Base-by-base conservation (phyloP, 805 yeast species). In the Sugiyamaella smithiae region DNA sequence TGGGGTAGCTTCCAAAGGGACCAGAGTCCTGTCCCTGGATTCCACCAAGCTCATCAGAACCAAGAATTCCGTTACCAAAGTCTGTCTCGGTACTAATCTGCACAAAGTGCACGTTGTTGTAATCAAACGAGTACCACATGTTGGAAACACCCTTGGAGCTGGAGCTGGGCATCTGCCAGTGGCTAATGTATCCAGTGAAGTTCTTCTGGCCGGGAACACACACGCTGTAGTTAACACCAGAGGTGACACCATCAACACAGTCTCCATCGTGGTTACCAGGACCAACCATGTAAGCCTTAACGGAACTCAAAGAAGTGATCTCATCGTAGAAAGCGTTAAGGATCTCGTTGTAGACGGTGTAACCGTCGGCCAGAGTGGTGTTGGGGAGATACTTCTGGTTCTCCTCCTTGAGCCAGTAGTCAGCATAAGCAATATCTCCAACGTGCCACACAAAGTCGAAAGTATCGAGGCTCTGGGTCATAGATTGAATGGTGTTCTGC, bases 91-190 rank as follows among this genome's bases (percentile, higher is more conserved):
- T 55, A 47, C 55, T 53, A 42, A 60, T 25, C 37, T 49, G 50
- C n/a, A 60, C 54, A 42, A 58, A 59, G 49, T 60, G 64, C 9
- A 55, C 64, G 49, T 55, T 54, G 20, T 63, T 63, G 46, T 59
- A 60, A 40, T 60, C 63, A 32, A 56, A 60, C 8, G 64, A 60
- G 48, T 59, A 60, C 64, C 64, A 60, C 51, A 60, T 53, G 46
- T 58, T 59, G 24, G 49, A 50, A 28, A 55, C 54, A 25, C 61
- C 61, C 14, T 53, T 56, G 12, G 62, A 57, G 41, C 48, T 61
- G 25, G 23, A 42, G n/a, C 57, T 45, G 1, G 64, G 64, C 64
- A 60, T 60, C 28, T 56, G 45, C 52, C 52, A 60, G 47, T 55
- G 64, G 52, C 56, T 50, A 6, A 40, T 52, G 52, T 55, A 60